These are phyloP conservation scores for Diaporthe humulicola DNA, from an alignment of 2,329 filamentous ascomycete genomes.

Conservation along the genomic window DNA sequence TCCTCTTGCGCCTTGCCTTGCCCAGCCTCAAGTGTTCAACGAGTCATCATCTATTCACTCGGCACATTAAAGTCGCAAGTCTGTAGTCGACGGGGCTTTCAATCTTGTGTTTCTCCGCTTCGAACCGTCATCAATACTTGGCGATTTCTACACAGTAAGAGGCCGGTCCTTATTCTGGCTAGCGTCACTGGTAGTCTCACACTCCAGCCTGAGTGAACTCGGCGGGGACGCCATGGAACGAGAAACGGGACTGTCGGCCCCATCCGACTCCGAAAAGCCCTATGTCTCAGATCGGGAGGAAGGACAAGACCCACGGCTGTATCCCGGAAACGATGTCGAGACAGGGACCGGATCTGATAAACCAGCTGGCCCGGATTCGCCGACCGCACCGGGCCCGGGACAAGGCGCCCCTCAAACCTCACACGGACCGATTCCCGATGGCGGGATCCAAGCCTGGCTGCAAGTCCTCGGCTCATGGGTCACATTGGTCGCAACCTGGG, in stretches of 20 bases:
- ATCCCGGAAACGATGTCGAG: background rate
- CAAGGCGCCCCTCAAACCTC: background rate
- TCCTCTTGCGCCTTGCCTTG: background rate
- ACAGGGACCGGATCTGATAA: background rate
- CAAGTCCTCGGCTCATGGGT: slow-evolving; percentile 55
- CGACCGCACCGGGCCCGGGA: slow-evolving; percentile 12
- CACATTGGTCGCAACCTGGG: slow-evolving; percentile 54
- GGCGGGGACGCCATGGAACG: slow-evolving; percentile 6
- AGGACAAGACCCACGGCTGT: background rate
- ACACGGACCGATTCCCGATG: slow-evolving; percentile 42
- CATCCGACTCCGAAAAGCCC: slow-evolving; percentile 35
- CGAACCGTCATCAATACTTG: slow-evolving; percentile 16
- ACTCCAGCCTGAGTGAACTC: background rate
- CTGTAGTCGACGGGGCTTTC: background rate
- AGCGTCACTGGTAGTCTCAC: background rate
- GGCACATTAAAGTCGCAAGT: background rate
- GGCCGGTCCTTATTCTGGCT: background rate
- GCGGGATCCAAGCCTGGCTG: slow-evolving; percentile 52
- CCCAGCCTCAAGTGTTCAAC: background rate
- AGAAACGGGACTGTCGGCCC: background rate
- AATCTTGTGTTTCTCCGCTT: background rate
- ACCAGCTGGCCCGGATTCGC: background rate
- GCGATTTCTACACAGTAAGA: too few relatives aligned
- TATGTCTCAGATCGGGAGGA: slow-evolving; percentile 31
- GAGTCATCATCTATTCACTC: background rate